Percentiles rank a stretch among this genome's conserved stretches.
Conservation (phyloP, 495 filamentous ascomycete genomes). For the Parathielavia appendiculata region DNA sequence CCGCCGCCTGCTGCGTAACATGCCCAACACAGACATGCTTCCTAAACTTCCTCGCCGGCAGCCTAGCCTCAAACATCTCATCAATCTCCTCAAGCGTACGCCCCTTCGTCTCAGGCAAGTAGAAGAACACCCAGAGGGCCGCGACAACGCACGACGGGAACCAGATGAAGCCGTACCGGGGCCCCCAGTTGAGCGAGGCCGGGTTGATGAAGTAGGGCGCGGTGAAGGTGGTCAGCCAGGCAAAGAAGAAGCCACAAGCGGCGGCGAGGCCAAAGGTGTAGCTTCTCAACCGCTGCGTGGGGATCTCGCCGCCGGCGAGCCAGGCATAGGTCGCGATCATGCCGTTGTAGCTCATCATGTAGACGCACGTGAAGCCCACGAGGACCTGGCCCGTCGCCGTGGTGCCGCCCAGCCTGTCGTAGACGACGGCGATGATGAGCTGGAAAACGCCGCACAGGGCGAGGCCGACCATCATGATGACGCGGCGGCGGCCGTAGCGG, state of each 20-base stretch:
- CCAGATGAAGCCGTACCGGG: constrained; percentile 54
- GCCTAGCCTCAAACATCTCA: constrained; percentile 49
- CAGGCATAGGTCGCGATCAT: constrained; percentile 55
- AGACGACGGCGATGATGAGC: constrained; percentile 51
- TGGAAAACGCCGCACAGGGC: constrained; percentile 50
- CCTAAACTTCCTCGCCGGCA: constrained; percentile 42
- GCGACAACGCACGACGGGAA: constrained; percentile 37
- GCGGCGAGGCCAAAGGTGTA: constrained; percentile 56
- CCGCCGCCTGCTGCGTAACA: not conserved
- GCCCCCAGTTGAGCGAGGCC: constrained; percentile 51
- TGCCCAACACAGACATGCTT: constrained; percentile 30
- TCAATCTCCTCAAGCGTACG: constrained; percentile 55
- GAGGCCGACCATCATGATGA: constrained; percentile 50
- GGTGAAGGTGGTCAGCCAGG: constrained; percentile 56
- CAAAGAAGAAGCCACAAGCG: constrained; percentile 49
- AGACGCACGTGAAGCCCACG: constrained; percentile 51
- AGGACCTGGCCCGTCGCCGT: constrained; percentile 48
- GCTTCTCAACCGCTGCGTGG: constrained; percentile 48
- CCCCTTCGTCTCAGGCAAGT: constrained; percentile 53
- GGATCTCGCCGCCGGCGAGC: constrained; percentile 57
- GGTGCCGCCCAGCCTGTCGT: constrained; percentile 45
- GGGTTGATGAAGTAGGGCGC: constrained; percentile 62
- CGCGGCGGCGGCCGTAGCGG: constrained; percentile 48
- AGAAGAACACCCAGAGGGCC: constrained; percentile 46
- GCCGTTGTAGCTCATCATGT: constrained; percentile 53